phyloP scores from a whole-genome alignment of 23 red algal genomes.

The Gracilaria caudata region DNA sequence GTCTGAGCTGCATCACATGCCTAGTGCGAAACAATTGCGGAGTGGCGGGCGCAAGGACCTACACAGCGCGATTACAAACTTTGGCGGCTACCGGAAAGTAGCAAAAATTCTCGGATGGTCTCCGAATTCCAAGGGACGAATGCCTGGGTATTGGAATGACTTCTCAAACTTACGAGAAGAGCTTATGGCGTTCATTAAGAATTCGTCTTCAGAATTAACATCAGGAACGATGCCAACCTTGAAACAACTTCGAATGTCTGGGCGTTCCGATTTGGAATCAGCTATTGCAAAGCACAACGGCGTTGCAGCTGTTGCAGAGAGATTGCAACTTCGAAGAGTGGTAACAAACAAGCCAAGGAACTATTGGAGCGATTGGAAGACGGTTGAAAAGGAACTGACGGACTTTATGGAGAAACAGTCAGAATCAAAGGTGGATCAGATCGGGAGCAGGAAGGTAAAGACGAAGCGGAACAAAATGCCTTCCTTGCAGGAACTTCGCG shows the following conservation, averaged over 20 bases:
- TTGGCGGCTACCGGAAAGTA: conserved; percentile 67
- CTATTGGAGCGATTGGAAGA: conserved; percentile 50
- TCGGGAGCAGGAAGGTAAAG: background rate
- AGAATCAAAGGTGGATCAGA: background rate
- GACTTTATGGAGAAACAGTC: conserved; percentile 35
- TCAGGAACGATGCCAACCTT: conserved; percentile 66
- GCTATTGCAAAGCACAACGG: conserved; percentile 56
- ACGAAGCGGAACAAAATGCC: conserved; percentile 28
- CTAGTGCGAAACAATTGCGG: conserved; percentile 51
- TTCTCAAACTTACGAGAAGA: conserved; percentile 51
- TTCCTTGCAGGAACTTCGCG: conserved; percentile 32
- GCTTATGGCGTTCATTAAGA: conserved; percentile 35
- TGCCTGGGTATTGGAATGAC: conserved; percentile 58
- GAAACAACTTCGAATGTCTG: conserved; percentile 26
- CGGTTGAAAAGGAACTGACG: conserved; percentile 26
- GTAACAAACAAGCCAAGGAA: background rate
- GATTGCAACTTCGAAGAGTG: conserved; percentile 14
- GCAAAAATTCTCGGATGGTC: conserved; percentile 32
- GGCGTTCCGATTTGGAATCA: conserved; percentile 59
- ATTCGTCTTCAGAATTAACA: background rate
- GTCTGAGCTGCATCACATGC: conserved; percentile 28
- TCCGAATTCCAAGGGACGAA: background rate
- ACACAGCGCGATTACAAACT: conserved; percentile 60
- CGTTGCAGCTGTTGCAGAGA: conserved; percentile 39
- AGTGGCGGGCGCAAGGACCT: conserved; percentile 39